phyloP scores from a whole-genome alignment of 768 basidiomycete genomes.

The Leccinum ochraceum region DNA sequence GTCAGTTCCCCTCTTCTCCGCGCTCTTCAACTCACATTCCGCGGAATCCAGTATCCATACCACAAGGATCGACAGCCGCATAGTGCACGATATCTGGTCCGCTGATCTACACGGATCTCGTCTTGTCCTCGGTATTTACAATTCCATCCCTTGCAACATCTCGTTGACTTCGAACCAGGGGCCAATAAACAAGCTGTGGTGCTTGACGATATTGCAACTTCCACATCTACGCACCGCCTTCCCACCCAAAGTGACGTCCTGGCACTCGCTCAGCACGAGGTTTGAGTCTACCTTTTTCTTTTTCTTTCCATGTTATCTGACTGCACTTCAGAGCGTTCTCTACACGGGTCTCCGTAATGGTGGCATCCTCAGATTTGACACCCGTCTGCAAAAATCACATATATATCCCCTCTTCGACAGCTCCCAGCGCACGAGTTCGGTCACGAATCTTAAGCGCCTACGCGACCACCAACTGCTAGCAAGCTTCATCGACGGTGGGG shows the following conservation, averaged over 20 bases:
- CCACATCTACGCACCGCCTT: conserved; percentile 39
- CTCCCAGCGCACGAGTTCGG: conserved; percentile 42
- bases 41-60: conserved; percentile 13
- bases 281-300: conserved; percentile 25
- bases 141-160: background rate
- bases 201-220: conserved; percentile 49
- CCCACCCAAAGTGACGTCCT: conserved; percentile 65
- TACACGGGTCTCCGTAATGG: conserved; percentile 66
- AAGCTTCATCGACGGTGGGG: conserved; percentile 61
- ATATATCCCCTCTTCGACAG: conserved; percentile 43
- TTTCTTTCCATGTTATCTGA: background rate
- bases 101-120: conserved; percentile 49
- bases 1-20: conserved; percentile 29
- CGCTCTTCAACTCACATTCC: background rate
- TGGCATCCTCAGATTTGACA: conserved; percentile 56
- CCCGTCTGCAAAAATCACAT: conserved; percentile 40
- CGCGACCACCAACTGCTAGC: conserved; percentile 54
- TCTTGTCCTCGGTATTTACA: conserved; percentile 52
- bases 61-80: conserved; percentile 37
- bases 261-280: conserved; percentile 53
- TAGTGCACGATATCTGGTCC: conserved; percentile 56
- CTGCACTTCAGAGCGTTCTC: conserved; percentile 42
- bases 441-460: conserved; percentile 53
- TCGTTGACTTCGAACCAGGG: conserved; percentile 39
- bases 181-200: conserved; percentile 52